phyloP scores from a whole-genome alignment of 83 land plant species.

The Thuja plicata region DNA sequence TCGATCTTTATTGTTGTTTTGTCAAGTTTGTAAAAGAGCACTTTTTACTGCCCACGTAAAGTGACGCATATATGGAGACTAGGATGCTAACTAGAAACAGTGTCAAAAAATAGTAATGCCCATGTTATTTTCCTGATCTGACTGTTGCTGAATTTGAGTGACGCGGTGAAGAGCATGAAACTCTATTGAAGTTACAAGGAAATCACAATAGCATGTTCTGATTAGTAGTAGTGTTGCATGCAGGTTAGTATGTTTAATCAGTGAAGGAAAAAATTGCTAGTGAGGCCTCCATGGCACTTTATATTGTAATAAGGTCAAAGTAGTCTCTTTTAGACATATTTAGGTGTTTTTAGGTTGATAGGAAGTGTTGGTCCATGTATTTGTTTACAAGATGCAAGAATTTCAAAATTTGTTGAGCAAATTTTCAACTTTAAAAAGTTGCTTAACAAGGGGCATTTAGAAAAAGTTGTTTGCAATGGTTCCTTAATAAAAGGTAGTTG shows the following conservation, averaged over 20 bases:
- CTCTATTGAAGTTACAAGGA: neutral
- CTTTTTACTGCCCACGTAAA: neutral
- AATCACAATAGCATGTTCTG: neutral
- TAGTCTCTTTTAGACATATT: no score
- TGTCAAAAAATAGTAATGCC: neutral
- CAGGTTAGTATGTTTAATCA: constrained; percentile 27
- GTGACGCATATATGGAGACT: neutral
- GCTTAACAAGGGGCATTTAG: no score
- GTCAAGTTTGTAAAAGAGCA: neutral
- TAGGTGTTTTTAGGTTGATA: no score
- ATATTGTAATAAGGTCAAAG: no score
- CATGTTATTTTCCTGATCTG: neutral
- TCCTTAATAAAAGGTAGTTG: no score
- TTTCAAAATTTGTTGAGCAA: no score
- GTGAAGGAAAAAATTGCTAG: no score
- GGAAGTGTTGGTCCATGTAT: no score
- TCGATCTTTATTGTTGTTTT: neutral
- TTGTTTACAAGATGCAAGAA: no score
- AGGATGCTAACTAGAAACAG: neutral
- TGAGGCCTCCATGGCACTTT: no score
- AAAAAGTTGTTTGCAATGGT: no score
- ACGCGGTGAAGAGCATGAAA: neutral
- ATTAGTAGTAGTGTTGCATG: neutral
- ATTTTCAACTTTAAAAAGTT: no score
- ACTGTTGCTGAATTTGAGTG: neutral